A percentile compares a stretch with the other conserved stretches of the same genome.
phyloP scores from a whole-genome alignment of 352 stramenopile species.

The Pelagophyceae sp. region DNA sequence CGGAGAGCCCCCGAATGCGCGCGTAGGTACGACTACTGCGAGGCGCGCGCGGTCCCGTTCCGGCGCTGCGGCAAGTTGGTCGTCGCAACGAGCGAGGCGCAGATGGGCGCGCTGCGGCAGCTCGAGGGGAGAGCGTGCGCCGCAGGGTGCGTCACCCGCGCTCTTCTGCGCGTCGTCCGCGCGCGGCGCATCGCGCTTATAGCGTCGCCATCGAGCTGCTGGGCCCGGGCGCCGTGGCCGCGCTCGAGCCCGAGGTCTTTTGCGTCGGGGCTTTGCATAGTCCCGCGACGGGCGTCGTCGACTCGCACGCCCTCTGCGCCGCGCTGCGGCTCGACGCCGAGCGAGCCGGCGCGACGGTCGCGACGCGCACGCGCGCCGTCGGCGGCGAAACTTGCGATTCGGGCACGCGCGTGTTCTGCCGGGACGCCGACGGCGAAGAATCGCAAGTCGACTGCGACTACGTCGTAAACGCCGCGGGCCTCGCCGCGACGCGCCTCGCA shows the following conservation, averaged over 20 bases:
- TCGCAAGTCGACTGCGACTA: conserved; percentile 70
- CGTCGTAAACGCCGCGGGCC: conserved; percentile 80
- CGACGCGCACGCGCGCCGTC: conserved; percentile 1
- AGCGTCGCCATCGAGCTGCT: conserved; percentile 32
- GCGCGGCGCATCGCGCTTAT: no score
- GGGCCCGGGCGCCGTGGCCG: not conserved
- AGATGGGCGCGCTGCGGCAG: conserved; percentile 44
- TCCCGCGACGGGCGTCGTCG: conserved; percentile 88
- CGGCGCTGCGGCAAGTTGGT: conserved; percentile 86
- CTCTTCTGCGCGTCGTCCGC: no score
- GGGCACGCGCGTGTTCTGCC: conserved; percentile 36
- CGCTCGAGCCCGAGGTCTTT: not conserved
- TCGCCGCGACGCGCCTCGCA: conserved; percentile 39
- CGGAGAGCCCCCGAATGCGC: no score
- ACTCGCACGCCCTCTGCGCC: conserved; percentile 79
- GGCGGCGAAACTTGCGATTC: not conserved
- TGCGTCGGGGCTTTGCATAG: conserved; percentile 67
- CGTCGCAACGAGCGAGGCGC: conserved; percentile 64
- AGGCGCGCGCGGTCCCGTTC: conserved; percentile 61
- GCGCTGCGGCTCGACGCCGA: conserved; percentile 79
- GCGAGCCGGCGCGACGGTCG: conserved; percentile 51
- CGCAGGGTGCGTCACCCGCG: no score
- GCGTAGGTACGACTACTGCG: conserved; percentile 87
- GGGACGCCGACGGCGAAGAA: conserved; percentile 39
- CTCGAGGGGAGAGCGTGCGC: conserved; percentile 32